Conservation (phyloP, 768 basidiomycete genomes). For the Chalciporus chontae region DNA sequence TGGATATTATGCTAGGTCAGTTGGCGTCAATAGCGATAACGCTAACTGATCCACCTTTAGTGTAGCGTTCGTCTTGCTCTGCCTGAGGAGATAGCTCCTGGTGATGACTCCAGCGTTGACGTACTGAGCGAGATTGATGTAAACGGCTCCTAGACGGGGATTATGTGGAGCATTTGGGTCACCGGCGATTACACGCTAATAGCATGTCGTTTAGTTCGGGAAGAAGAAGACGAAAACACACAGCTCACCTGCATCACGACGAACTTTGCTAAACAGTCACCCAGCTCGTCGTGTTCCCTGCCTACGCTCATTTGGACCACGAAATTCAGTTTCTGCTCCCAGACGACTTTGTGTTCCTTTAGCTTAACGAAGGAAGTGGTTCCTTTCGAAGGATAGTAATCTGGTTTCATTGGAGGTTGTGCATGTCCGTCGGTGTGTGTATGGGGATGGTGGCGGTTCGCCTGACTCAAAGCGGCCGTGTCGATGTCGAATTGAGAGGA, state of each 20-base stretch:
- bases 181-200: conserved; percentile 52
- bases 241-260: conserved; percentile 51
- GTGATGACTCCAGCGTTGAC: conserved; percentile 54
- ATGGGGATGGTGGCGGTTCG: not conserved
- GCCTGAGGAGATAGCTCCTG: conserved; percentile 61
- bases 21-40: not conserved
- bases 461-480: not conserved
- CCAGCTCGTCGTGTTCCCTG: conserved; percentile 44
- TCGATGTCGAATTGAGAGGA: conserved; percentile 2
- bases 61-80: conserved; percentile 78
- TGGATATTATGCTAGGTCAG: conserved; percentile 2
- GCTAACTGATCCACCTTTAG: conserved; percentile 48
- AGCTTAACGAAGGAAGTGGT: conserved; percentile 58
- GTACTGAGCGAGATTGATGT: conserved; percentile 75
- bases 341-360: conserved; percentile 60
- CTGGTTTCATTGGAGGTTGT: not conserved
- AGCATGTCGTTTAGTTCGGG: not conserved
- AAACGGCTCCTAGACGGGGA: conserved; percentile 60
- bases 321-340: conserved; percentile 56
- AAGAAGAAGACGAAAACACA: not conserved
- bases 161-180: conserved; percentile 56
- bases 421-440: not conserved
- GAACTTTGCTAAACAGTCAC: conserved; percentile 61
- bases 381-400: conserved; percentile 47
- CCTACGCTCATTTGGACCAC: conserved; percentile 61